Conservation (phyloP, 441 rosid species). For the Aquilaria agallochum region DNA sequence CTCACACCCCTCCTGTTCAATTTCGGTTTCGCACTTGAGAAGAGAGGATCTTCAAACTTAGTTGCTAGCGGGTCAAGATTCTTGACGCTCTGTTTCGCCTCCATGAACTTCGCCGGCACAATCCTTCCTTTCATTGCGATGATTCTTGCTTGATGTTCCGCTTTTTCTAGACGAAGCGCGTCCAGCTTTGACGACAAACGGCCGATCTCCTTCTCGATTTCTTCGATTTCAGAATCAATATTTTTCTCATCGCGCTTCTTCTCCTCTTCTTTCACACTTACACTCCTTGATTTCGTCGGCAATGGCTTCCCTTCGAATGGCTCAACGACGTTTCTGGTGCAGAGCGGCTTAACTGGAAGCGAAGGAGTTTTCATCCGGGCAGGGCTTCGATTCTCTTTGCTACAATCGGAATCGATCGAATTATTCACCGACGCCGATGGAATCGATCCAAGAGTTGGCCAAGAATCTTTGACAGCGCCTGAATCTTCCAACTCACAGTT, state of each 20-base stretch:
- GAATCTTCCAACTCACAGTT: slow-evolving; percentile 50
- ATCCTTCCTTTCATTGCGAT: slow-evolving; percentile 50
- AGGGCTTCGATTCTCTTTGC: slow-evolving; percentile 65
- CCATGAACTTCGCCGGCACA: slow-evolving; percentile 81
- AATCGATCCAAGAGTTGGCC: slow-evolving; percentile 35
- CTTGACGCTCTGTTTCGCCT: slow-evolving; percentile 42
- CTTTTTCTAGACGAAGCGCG: slow-evolving; percentile 68
- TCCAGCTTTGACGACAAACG: slow-evolving; percentile 65
- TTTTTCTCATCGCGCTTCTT: slow-evolving; percentile 33
- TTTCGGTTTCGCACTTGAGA: slow-evolving; percentile 37
- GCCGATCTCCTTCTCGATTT: slow-evolving; percentile 67
- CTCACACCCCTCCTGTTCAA: slow-evolving; percentile 69
- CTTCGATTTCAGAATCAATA: slow-evolving; percentile 78
- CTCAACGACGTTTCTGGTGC: slow-evolving; percentile 18
- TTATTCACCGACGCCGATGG: slow-evolving; percentile 24
- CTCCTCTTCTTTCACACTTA: slow-evolving; percentile 15
- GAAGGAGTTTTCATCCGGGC: slow-evolving; percentile 25
- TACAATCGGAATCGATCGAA: slow-evolving; percentile 56
- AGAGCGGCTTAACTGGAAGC: slow-evolving; percentile 40
- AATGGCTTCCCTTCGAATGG: slow-evolving; percentile 22
- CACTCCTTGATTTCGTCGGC: slow-evolving; percentile 21
- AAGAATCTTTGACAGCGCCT: slow-evolving; percentile 34
- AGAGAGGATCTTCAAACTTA: slow-evolving; percentile 33
- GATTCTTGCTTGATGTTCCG: slow-evolving; percentile 39
- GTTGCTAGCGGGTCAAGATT: slow-evolving; percentile 11